Evolutionary conservation across 441 rosid genomes (phyloP), one percentile per base, ranked within the genome.

Genomic region (Pelargonium myrrhifolium): DNA sequence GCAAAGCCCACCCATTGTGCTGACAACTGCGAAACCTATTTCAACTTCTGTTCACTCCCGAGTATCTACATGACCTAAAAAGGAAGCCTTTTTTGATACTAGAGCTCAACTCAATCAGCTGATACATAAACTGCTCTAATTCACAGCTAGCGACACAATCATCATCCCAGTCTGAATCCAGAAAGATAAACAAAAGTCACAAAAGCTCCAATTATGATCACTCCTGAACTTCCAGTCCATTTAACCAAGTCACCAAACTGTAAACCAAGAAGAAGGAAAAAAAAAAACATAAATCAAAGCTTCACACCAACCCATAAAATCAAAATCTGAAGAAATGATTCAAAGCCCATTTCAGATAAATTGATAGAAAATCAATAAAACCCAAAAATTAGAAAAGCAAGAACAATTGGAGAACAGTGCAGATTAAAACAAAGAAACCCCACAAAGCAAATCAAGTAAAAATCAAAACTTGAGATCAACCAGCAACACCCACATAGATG

Each of bases 1-100:
- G 88, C 99, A 92, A 81, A 94, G 84, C 81, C 97, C 99, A 71
- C 99, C 99, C 98, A 94, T 93, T 68, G 73, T 68, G 65, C 42
- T 65, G 69, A 74, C 73, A 68, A 72, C 77, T 51, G 4, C 20
- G 9, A 65, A 67, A 22, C 66, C 61, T 26, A 66, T 43, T 65
- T 71, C 73, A 81, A 24, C 62, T 73, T 68, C 62, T 68, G 63
- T 72, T 28, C 55, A 67, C 71, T 45, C 26, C 17, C 35, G 20
- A 68, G 49, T 73, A 74, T 65, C 26, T 71, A 65, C 72, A 76
- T 40, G 67, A 70, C 67, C 35, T 31, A 69, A 63, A 60, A 24
- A 59, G 55, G 4, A 64, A 51, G 67, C 64, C 64, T 65, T 49
- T 62, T 51, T 51, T 58, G 49, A 43, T 1, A 43, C 49, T 8